These are phyloP conservation scores for Rubia peregrina DNA, from an alignment of 305 asterid species.

Conservation along the genomic window DNA sequence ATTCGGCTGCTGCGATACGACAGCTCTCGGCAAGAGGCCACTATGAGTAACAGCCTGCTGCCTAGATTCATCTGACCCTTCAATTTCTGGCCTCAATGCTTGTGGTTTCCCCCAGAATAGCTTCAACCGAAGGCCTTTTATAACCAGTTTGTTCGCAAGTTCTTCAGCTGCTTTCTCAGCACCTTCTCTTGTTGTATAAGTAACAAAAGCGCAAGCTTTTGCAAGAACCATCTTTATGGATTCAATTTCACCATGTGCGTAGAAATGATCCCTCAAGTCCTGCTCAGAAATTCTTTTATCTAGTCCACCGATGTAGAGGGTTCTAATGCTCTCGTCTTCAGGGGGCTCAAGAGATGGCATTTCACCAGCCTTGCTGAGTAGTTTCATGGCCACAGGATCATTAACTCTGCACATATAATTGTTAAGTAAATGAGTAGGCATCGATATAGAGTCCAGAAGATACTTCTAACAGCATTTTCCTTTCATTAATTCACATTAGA, in stretches of 20 bases:
- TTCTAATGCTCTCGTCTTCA: conserved; percentile 82
- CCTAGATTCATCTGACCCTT: conserved; percentile 59
- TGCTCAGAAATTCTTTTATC: conserved; percentile 81
- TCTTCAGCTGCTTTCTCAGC: conserved; percentile 97
- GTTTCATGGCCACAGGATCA: conserved; percentile 92
- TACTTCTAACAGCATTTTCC: background rate
- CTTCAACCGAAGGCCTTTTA: conserved; percentile 81
- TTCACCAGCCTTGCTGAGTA: conserved; percentile 89
- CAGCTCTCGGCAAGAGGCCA: conserved; percentile 79
- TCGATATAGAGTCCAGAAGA: background rate
- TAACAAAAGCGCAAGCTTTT: conserved; percentile 88
- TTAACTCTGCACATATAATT: conserved; percentile 51
- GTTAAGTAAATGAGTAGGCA: background rate
- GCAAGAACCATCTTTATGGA: conserved; percentile 80
- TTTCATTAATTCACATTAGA: background rate
- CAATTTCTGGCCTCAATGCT: conserved; percentile 22
- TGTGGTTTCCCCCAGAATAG: conserved; percentile 10
- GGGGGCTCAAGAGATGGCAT: conserved; percentile 98
- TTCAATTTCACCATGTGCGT: conserved; percentile 91
- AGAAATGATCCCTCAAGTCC: conserved; percentile 80
- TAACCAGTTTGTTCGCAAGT: conserved; percentile 69
- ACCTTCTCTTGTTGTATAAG: conserved; percentile 93
- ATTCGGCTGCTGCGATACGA: conserved; percentile 84
- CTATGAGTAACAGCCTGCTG: conserved; percentile 75
- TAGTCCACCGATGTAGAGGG: conserved; percentile 88